Conservation (phyloP, 805 yeast species). For the Metschnikowia matae region DNA sequence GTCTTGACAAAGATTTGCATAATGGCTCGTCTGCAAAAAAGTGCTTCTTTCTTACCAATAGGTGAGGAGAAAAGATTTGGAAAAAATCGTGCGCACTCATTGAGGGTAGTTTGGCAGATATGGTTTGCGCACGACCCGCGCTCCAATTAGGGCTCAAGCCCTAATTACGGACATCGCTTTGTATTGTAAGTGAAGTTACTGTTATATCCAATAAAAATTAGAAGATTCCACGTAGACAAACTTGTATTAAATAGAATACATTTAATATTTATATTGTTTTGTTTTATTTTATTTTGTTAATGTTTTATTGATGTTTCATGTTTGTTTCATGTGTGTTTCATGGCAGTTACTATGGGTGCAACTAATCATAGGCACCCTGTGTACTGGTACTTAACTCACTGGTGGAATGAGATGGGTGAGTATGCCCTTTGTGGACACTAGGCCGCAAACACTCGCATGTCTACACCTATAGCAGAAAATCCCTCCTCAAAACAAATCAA, state of each 20-base stretch:
- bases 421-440: not conserved
- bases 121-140: not conserved
- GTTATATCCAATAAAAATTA: no score
- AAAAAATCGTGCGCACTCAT: slow-evolving; percentile 1
- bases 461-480: not conserved
- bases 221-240: no score
- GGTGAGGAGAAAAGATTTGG: slow-evolving; percentile 9
- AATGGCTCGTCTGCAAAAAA: slow-evolving; percentile 36
- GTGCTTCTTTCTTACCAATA: slow-evolving; percentile 49
- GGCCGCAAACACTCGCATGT: not conserved
- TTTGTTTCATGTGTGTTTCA: not conserved
- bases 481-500: not conserved
- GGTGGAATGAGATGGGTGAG: not conserved
- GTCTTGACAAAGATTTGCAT: slow-evolving; percentile 99
- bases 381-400: not conserved
- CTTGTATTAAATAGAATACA: no score
- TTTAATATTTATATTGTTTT: no score
- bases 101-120: not conserved
- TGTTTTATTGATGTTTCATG: not conserved
- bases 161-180: not conserved
- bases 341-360: not conserved
- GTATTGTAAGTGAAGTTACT: no score
- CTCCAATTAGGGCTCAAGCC: slow-evolving; percentile 15
- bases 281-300: no score
- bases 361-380: not conserved